These are phyloP conservation scores for Volvox reticuliferus DNA, from an alignment of 139 green algal species.

Conservation along the genomic window DNA sequence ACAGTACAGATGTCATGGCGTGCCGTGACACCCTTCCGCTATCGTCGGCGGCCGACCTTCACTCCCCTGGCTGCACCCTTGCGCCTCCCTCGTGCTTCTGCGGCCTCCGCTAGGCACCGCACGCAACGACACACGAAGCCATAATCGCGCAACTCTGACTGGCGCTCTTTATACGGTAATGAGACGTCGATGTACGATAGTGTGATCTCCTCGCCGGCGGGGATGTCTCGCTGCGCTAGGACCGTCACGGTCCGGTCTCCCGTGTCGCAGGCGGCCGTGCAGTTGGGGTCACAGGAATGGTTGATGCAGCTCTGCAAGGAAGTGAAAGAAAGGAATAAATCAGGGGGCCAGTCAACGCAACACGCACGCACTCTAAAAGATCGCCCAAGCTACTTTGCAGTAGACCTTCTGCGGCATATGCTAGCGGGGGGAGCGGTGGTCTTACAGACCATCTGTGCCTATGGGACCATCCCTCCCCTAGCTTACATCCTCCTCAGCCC, in stretches of 20 bases:
- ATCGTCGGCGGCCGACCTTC: too few species aligned
- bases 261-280: constrained; percentile 54
- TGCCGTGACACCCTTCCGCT: too few species aligned
- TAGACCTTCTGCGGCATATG: too few species aligned
- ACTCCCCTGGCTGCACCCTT: background rate
- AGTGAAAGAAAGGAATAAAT: too few species aligned
- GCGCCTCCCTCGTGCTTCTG: constrained; percentile 3
- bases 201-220: constrained; percentile 78
- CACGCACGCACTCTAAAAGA: too few species aligned
- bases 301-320: constrained; percentile 84
- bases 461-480: too few species aligned
- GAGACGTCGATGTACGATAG: constrained; percentile 84
- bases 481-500: too few species aligned
- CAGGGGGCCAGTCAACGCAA: too few species aligned
- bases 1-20: too few species aligned
- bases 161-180: constrained; percentile 49
- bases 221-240: constrained; percentile 65
- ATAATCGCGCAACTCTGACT: constrained; percentile 80
- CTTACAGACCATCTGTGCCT: too few species aligned
- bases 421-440: too few species aligned
- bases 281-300: constrained; percentile 91
- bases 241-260: constrained; percentile 62
- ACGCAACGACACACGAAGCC: constrained; percentile 85
- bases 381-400: too few species aligned
- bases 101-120: constrained; percentile 46